Percentiles rank a stretch among this genome's conserved stretches.
These are phyloP conservation scores for Fusarium oxysporum DNA, from an alignment of 2,329 filamentous ascomycete genomes.

Conservation along the genomic window DNA sequence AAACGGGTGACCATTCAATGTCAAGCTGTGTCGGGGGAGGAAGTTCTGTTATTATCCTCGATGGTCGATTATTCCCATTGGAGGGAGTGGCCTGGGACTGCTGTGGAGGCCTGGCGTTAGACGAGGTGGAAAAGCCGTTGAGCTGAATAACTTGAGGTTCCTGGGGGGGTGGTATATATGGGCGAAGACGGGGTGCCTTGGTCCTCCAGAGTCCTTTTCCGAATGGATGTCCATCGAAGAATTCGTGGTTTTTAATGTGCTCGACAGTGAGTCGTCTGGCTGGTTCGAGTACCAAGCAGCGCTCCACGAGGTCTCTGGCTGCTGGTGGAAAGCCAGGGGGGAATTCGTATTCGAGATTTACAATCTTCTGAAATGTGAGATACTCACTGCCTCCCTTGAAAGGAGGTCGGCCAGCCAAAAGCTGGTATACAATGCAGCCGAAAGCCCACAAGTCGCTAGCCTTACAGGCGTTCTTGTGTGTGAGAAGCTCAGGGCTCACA, in stretches of 20 bases:
- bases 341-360: constrained; percentile 93
- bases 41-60: constrained; percentile 91
- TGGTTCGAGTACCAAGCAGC: constrained; percentile 90
- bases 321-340: constrained; percentile 87
- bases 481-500: constrained; percentile 96
- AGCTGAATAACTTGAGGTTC: constrained; percentile 81
- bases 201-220: constrained; percentile 88
- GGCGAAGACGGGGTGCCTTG: constrained; percentile 87
- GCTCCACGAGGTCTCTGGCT: constrained; percentile 89
- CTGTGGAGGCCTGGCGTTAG: constrained; percentile 50
- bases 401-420: constrained; percentile 93
- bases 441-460: constrained; percentile 98
- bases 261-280: constrained; percentile 87
- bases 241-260: constrained; percentile 95
- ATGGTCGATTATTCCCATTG: constrained; percentile 69
- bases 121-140: constrained; percentile 62
- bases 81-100: constrained; percentile 52
- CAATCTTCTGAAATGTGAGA: constrained; percentile 97
- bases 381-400: constrained; percentile 98
- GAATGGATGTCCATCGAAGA: constrained; percentile 89
- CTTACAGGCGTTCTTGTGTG: constrained; percentile 96
- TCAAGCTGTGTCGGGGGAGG: constrained; percentile 97
- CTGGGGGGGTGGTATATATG: constrained; percentile 81
- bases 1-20: constrained; percentile 97
- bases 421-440: constrained; percentile 96